Evolutionary conservation across 139 green algal genomes (phyloP), one percentile per base, ranked within the genome.

Genomic region (Haematococcus lacustris): DNA sequence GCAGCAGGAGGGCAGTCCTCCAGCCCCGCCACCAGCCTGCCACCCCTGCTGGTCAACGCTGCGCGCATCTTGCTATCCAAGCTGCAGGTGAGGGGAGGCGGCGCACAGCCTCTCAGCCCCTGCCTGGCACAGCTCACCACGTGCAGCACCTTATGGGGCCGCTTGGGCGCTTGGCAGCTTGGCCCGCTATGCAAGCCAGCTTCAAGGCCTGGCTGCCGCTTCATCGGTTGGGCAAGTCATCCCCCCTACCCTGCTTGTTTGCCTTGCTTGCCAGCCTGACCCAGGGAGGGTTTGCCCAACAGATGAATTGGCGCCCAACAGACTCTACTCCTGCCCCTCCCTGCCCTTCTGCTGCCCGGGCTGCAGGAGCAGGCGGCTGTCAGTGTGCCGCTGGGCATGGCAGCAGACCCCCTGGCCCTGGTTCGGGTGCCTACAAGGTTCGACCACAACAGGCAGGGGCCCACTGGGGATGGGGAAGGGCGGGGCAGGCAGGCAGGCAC

Each of bases 51-150:
- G 37, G 70, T 73, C 50, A 60, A 66, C 47, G 74, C 67, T 7
- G 60, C 68, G 21, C 73, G 82, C 13, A 77, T 87, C 59, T 68
- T 87, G 66, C 66, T 84, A 35, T 72, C 73, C 50, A 84, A 83
- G 71, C 76, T 87, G 63, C 82, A 83, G 70, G 78, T 70, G 76
- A 62, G 82, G 76, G n/a, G 62, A 62, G 33, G 68, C n/a, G n/a
- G n/a, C n/a, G n/a, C n/a, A n/a, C n/a, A n/a, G n/a, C 34, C 69
- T 83, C 26, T 77, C 78, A n/a, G 68, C 43, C 17, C 43, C 43
- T 28, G 43, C 9, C 43, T 53, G 43, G 9, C 17, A 53, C 17
- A 28, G n/a, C n/a, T n/a, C n/a, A n/a, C n/a, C 74, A 59, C 9
- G n/a, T 74, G 39, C 66, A 69, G 4, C 63, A n/a, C n/a, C n/a